These are phyloP conservation scores for Herpotrichia juniperi DNA, from an alignment of 2,329 filamentous ascomycete genomes.

Conservation along the genomic window DNA sequence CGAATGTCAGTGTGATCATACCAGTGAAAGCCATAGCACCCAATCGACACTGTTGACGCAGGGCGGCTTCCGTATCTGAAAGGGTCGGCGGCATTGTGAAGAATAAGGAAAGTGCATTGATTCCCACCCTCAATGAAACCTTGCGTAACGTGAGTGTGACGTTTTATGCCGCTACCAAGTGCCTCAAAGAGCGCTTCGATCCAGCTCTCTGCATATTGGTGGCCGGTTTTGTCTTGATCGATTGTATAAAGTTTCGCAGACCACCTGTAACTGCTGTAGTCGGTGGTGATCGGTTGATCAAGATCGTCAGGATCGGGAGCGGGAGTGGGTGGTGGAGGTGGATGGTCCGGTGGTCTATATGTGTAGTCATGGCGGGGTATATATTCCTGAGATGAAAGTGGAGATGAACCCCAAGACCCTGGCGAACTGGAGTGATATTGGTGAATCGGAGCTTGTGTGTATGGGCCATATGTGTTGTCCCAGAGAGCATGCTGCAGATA, in stretches of 20 bases:
- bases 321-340: too few relatives aligned
- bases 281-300: conserved; percentile 20
- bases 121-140: conserved; percentile 33
- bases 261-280: conserved; percentile 31
- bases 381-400: too few relatives aligned
- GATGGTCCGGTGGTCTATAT: too few relatives aligned
- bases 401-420: too few relatives aligned
- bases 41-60: conserved; percentile 25
- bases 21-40: conserved; percentile 27
- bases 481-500: too few relatives aligned
- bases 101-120: conserved; percentile 26
- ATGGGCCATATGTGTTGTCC: too few relatives aligned
- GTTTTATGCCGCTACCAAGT: conserved; percentile 1
- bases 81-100: conserved; percentile 33
- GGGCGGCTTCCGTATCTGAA: conserved; percentile 11
- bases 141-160: conserved; percentile 17
- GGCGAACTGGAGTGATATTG: too few relatives aligned
- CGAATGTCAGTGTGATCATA: conserved; percentile 25
- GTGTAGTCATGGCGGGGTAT: too few relatives aligned
- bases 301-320: conserved; percentile 8
- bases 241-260: conserved; percentile 28
- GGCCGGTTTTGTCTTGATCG: neutral
- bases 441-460: too few relatives aligned
- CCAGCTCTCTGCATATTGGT: conserved; percentile 4
- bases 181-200: conserved; percentile 7